phyloP scores from a whole-genome alignment of 192 early-diverging fungal genomes.

The Phycomyces nitens region DNA sequence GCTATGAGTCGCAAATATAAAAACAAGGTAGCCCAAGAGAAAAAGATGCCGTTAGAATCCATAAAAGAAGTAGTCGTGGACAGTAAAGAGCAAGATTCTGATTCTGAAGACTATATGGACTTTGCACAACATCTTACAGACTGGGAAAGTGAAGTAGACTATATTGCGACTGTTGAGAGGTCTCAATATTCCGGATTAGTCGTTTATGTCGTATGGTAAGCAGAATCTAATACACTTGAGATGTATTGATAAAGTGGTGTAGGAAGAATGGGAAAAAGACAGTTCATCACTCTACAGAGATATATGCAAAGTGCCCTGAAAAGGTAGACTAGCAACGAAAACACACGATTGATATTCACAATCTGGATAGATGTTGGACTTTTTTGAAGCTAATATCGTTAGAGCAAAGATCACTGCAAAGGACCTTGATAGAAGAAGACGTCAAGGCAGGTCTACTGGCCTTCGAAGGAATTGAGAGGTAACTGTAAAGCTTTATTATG shows the following conservation, averaged over 20 bases:
- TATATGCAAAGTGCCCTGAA: constrained; percentile 9
- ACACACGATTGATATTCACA: too few species aligned
- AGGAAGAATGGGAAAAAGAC: constrained; percentile 10
- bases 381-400: too few species aligned
- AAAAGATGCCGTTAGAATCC: background rate
- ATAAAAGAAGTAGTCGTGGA: background rate
- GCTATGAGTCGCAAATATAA: background rate
- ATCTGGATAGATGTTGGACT: too few species aligned
- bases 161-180: background rate
- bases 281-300: constrained; percentile 5
- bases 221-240: background rate
- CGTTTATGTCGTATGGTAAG: constrained; percentile 5
- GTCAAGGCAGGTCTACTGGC: too few species aligned
- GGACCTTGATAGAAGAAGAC: too few species aligned
- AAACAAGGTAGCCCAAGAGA: background rate
- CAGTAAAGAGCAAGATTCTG: background rate
- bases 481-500: too few species aligned
- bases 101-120: background rate
- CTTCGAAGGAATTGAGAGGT: too few species aligned
- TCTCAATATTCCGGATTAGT: background rate
- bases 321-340: background rate
- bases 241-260: background rate
- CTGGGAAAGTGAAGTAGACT: background rate
- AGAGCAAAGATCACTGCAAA: too few species aligned
- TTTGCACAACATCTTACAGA: background rate